These are phyloP conservation scores for Lactuca saligna DNA, from an alignment of 129 eudicot genomes.

Conservation along the genomic window DNA sequence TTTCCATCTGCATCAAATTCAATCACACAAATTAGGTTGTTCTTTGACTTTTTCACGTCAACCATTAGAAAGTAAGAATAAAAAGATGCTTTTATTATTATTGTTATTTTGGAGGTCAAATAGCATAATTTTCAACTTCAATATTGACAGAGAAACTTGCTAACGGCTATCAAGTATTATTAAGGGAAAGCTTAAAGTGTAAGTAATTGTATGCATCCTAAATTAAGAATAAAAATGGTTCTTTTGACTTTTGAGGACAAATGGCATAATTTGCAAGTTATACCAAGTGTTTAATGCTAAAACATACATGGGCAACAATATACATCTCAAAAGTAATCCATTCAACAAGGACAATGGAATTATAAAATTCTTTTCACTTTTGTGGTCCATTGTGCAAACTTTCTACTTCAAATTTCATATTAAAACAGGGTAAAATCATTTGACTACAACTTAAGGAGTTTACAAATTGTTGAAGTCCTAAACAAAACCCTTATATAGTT, in stretches of 20 bases:
- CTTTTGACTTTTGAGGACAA: constrained; percentile 6
- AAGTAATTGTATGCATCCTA: neutral
- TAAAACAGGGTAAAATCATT: neutral
- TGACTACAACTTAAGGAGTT: constrained; percentile 5
- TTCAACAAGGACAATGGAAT: constrained; percentile 2
- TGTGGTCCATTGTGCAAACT: constrained; percentile 20
- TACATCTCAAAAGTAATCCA: constrained; percentile 1
- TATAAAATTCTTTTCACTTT: constrained; percentile 24
- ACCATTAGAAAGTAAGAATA: neutral
- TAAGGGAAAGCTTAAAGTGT: neutral
- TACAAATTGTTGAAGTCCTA: neutral
- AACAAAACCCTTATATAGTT: neutral
- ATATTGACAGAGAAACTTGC: neutral
- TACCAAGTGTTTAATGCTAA: constrained; percentile 13
- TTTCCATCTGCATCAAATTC: constrained; percentile 26
- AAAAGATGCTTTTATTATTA: neutral
- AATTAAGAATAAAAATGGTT: neutral
- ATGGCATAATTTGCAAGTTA: neutral
- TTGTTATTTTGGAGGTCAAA: neutral
- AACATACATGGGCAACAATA: neutral
- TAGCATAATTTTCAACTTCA: neutral
- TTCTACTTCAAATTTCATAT: constrained; percentile 1
- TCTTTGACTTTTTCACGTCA: constrained; percentile 1
- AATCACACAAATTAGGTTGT: neutral
- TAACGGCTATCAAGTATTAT: too few relatives aligned